These are phyloP conservation scores for Aureoboletus auriporus DNA, from an alignment of 768 basidiomycete genomes.

Conservation along the genomic window DNA sequence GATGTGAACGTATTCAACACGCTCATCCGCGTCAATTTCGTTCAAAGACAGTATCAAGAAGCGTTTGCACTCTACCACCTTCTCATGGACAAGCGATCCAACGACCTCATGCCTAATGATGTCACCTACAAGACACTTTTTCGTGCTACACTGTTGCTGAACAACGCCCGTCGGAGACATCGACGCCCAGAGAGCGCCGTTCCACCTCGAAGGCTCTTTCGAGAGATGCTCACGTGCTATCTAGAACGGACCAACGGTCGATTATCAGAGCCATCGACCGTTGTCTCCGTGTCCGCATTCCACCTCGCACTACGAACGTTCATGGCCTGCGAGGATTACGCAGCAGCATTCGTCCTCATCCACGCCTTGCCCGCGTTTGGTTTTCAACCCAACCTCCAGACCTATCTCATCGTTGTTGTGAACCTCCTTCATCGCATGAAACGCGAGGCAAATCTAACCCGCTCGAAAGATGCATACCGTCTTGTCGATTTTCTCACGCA, in stretches of 20 bases:
- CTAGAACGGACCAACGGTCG: constrained; percentile 14
- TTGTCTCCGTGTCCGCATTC: constrained; percentile 33
- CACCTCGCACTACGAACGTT: constrained; percentile 44
- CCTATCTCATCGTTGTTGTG: constrained; percentile 39
- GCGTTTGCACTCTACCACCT: constrained; percentile 43
- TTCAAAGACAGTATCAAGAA: constrained; percentile 27
- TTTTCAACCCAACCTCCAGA: constrained; percentile 31
- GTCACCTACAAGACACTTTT: constrained; percentile 46
- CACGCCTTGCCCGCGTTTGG: constrained; percentile 27
- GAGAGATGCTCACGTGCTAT: constrained; percentile 40
- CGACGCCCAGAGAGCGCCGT: constrained; percentile 21
- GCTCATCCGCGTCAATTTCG: constrained; percentile 40
- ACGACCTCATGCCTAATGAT: constrained; percentile 35
- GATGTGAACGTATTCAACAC: constrained; percentile 45
- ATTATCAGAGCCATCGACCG: constrained; percentile 20
- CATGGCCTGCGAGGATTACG: constrained; percentile 42
- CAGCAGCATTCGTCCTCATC: constrained; percentile 42
- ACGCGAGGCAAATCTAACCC: constrained; percentile 10
- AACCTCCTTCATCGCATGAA: constrained; percentile 34
- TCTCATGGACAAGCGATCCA: constrained; percentile 32
- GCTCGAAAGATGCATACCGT: constrained; percentile 6
- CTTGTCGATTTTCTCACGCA: constrained; percentile 23
- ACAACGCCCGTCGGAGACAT: constrained; percentile 19
- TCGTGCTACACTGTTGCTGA: constrained; percentile 21
- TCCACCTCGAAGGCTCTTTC: constrained; percentile 40